Conservation (phyloP, 2,329 filamentous ascomycete species). For the Purpureocillium takamizusanense region DNA sequence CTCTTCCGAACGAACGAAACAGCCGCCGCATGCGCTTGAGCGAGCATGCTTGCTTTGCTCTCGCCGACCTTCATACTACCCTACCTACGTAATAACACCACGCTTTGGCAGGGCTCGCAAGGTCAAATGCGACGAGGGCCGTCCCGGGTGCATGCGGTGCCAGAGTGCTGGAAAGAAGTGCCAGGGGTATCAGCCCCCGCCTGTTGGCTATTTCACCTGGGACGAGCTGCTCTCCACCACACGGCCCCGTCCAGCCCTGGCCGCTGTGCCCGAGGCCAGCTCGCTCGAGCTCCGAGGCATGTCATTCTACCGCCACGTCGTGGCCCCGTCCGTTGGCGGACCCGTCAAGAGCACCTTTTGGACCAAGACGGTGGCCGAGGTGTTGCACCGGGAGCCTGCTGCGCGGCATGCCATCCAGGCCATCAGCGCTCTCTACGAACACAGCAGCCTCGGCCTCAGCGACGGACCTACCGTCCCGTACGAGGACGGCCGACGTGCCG, state of each 20-base stretch:
- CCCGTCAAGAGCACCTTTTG: constrained; percentile 29
- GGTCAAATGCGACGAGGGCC: constrained; percentile 48
- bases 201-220: constrained; percentile 21
- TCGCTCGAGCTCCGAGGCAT: constrained; percentile 20
- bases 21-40: too few species aligned
- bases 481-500: constrained; percentile 19
- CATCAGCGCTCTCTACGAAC: constrained; percentile 29
- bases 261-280: constrained; percentile 10
- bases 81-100: too few species aligned
- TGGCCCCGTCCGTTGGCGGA: constrained; percentile 25
- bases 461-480: too few species aligned
- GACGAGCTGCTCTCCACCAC: constrained; percentile 22
- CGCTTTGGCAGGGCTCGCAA: constrained; percentile 41
- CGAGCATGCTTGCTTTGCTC: too few species aligned
- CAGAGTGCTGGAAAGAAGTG: constrained; percentile 42
- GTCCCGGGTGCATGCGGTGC: constrained; percentile 41
- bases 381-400: constrained; percentile 25
- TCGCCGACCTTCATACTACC: too few species aligned
- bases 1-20: too few species aligned
- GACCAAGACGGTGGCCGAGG: constrained; percentile 29
- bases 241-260: constrained; percentile 10
- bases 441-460: constrained; percentile 8
- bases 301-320: constrained; percentile 26
- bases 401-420: constrained; percentile 28
- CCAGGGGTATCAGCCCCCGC: constrained; percentile 40